Evolutionary conservation across 495 filamentous ascomycete genomes (phyloP).

Genomic region (Monascus purpureus): DNA sequence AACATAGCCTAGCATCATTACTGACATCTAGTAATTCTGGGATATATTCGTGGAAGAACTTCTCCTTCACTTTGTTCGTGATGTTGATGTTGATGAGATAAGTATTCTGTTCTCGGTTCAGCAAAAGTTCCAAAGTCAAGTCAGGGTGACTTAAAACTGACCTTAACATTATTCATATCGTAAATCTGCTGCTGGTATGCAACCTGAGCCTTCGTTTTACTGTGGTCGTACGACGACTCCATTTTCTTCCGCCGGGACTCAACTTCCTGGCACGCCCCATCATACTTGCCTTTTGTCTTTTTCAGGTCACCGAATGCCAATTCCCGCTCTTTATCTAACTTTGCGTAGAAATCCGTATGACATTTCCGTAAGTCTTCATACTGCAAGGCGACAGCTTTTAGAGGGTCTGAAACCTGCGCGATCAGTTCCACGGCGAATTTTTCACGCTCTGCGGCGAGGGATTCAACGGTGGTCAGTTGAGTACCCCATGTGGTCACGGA

Average conservation of each 20-base stretch:
- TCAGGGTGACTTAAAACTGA: slow-evolving; percentile 9
- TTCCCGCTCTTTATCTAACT: slow-evolving; percentile 82
- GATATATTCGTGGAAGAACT: slow-evolving; percentile 92
- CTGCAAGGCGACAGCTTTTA: slow-evolving; percentile 53
- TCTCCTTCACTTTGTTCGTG: slow-evolving; percentile 91
- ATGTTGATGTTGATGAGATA: slow-evolving; percentile 92
- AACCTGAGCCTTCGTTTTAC: slow-evolving; percentile 69
- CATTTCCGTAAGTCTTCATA: slow-evolving; percentile 92
- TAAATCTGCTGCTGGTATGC: slow-evolving; percentile 78
- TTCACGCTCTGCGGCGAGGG: slow-evolving; percentile 81
- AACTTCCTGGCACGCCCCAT: slow-evolving; percentile 84
- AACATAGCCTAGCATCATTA: background rate
- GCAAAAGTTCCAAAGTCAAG: slow-evolving; percentile 1
- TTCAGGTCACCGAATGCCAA: slow-evolving; percentile 67
- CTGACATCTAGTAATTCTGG: slow-evolving; percentile 84
- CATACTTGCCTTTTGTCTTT: slow-evolving; percentile 88
- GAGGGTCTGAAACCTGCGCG: slow-evolving; percentile 64
- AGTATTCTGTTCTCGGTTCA: slow-evolving; percentile 49
- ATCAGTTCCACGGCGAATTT: slow-evolving; percentile 63
- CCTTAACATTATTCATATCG: slow-evolving; percentile 95
- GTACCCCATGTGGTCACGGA: slow-evolving; percentile 95
- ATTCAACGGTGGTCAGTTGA: slow-evolving; percentile 77
- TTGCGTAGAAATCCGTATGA: slow-evolving; percentile 75
- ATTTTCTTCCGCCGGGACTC: slow-evolving; percentile 90
- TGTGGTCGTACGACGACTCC: slow-evolving; percentile 75